Conservation (phyloP, 2,329 filamentous ascomycete species). For the Nemania sp. region DNA sequence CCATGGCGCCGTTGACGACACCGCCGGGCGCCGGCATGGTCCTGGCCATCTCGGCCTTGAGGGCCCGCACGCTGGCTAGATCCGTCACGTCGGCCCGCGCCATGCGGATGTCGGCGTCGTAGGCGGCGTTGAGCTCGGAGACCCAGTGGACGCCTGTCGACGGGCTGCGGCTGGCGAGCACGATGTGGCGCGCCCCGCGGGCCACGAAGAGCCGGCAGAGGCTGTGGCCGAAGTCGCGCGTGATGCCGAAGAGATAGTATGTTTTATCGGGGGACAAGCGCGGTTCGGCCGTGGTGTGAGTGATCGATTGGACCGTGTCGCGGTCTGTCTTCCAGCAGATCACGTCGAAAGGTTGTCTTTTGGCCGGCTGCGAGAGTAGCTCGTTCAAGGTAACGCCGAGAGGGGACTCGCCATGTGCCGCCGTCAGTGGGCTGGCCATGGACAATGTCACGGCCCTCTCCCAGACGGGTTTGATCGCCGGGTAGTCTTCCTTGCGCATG, state of each 20-base stretch:
- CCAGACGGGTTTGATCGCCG: slow-evolving; percentile 40
- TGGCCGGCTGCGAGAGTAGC: slow-evolving; percentile 40
- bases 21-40: slow-evolving; percentile 53
- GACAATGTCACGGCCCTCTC: slow-evolving; percentile 43
- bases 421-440: neutral
- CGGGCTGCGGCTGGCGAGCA: slow-evolving; percentile 57
- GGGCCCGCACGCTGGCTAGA: slow-evolving; percentile 45
- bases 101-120: slow-evolving; percentile 41
- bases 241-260: slow-evolving; percentile 57
- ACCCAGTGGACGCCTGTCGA: slow-evolving; percentile 50
- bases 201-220: slow-evolving; percentile 55
- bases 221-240: slow-evolving; percentile 60
- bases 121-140: slow-evolving; percentile 43
- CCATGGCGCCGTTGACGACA: slow-evolving; percentile 60
- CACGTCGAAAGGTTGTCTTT: slow-evolving; percentile 47
- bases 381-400: slow-evolving; percentile 43
- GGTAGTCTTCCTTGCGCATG: slow-evolving; percentile 35
- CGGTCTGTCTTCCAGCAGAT: slow-evolving; percentile 57
- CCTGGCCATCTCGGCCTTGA: slow-evolving; percentile 44
- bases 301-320: slow-evolving; percentile 42
- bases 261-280: slow-evolving; percentile 53
- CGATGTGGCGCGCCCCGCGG: slow-evolving; percentile 55
- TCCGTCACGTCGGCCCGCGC: slow-evolving; percentile 47
- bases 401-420: slow-evolving; percentile 14
- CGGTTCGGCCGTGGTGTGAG: slow-evolving; percentile 42